A percentile compares a stretch with the other conserved stretches of the same genome.
These are phyloP conservation scores for Leonotis leonurus DNA, from an alignment of 257 asterid species.

Conservation along the genomic window DNA sequence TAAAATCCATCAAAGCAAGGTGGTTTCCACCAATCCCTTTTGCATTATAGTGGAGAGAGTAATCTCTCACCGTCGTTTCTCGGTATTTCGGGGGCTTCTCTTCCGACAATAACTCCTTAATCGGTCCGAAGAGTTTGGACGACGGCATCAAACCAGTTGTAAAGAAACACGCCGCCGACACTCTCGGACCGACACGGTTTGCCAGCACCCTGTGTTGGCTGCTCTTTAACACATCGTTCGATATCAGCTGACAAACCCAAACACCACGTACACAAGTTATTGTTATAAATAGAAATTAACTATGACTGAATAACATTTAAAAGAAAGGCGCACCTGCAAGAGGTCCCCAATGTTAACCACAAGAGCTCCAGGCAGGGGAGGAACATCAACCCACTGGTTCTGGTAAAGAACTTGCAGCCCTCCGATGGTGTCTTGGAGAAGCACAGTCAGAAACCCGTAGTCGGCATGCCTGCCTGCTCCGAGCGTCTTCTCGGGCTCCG, in stretches of 20 bases:
- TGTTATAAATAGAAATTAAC: too few relatives aligned
- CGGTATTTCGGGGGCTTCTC: slow-evolving; percentile 38
- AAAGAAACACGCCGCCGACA: slow-evolving; percentile 47
- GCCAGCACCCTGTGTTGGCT: slow-evolving; percentile 43
- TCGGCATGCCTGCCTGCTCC: slow-evolving; percentile 35
- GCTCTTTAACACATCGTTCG: slow-evolving; percentile 48
- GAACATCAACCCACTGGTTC: slow-evolving; percentile 33
- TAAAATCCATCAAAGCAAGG: slow-evolving; percentile 36
- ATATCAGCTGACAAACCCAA: slow-evolving; percentile 28
- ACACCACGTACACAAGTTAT: too few relatives aligned
- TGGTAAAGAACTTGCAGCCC: slow-evolving; percentile 38
- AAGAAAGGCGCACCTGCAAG: slow-evolving; percentile 32
- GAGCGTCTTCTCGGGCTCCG: slow-evolving; percentile 33
- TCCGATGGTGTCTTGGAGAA: slow-evolving; percentile 33
- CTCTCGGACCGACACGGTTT: slow-evolving; percentile 34
- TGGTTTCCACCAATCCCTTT: slow-evolving; percentile 39
- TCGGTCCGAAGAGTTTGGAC: slow-evolving; percentile 39
- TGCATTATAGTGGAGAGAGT: slow-evolving; percentile 28
- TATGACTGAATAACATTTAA: too few relatives aligned
- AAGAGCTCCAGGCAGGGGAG: slow-evolving; percentile 36
- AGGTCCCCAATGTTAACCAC: slow-evolving; percentile 41
- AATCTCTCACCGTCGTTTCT: slow-evolving; percentile 40
- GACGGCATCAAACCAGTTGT: slow-evolving; percentile 37
- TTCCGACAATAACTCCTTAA: slow-evolving; percentile 36
- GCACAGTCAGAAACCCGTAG: slow-evolving; percentile 31